Percentiles rank a stretch among this genome's conserved stretches.
Evolutionary conservation across 139 green algal genomes (phyloP).

Genomic region (Picochlorum sp.): DNA sequence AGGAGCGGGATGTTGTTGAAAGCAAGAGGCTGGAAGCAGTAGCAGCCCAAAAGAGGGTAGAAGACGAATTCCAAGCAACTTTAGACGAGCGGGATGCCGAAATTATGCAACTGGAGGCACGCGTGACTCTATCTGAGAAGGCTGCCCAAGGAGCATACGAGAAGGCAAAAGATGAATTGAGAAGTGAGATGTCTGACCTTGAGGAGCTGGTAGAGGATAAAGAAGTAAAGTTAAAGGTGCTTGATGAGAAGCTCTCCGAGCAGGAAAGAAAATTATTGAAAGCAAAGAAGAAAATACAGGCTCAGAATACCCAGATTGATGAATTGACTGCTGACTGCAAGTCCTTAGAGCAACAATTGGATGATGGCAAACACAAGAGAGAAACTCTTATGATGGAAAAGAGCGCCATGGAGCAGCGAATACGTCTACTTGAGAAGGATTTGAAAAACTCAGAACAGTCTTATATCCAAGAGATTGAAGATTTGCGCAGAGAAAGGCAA

Average conservation of each 20-base stretch:
- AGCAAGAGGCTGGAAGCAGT: not conserved
- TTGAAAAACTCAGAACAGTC: not conserved
- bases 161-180: not conserved
- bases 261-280: constrained; percentile 4
- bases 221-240: not conserved
- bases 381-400: not conserved
- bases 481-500: too few relatives aligned
- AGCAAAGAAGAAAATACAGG: constrained; percentile 11
- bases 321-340: too few relatives aligned
- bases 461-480: not conserved
- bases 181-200: not conserved
- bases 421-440: not conserved
- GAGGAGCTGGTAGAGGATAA: not conserved
- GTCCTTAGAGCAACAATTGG: not conserved
- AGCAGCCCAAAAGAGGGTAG: not conserved
- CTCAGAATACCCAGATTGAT: not conserved
- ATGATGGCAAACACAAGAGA: not conserved
- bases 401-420: not conserved
- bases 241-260: not conserved
- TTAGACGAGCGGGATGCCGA: constrained; percentile 6
- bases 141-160: not conserved
- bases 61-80: not conserved
- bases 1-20: not conserved
- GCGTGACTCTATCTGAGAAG: not conserved
- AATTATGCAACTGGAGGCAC: constrained; percentile 10